Base-by-base conservation (phyloP, 495 filamentous ascomycete species). In the Annulohypoxylon bovei region DNA sequence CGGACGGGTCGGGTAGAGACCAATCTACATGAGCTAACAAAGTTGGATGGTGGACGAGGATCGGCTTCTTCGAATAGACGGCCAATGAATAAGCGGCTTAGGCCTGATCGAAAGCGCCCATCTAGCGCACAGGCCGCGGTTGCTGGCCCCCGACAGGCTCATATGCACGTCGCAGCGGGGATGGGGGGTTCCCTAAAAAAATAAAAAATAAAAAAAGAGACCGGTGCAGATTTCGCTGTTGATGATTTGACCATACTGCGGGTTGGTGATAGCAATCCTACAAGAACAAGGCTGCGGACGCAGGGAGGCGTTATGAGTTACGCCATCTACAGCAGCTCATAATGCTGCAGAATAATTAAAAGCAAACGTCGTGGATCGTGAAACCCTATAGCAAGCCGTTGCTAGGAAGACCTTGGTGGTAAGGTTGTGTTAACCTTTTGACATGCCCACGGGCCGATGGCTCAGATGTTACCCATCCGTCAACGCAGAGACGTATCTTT, bases 1-100 rank as follows among this genome's bases (percentile, higher is more conserved):
- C 65, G 70, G 70, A 62, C 70, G 70, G 69, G 58, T 72, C 69
- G 69, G 69, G 63, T 72, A 72, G 69, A 65, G 66, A 73, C 65
- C 65, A 72, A 68, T 72, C 65, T 72, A 68, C 61, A 53, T 16
- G 57, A 72, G 59, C 64, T 68, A 67, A 68, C 49, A 65, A 46
- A 30, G 64, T 68, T 68, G 60, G 63, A 68, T 44, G 63, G 60
- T 37, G 39, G 70, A 62, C 65, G 70, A 72, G 61, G 70, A 72
- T 72, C 70, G 65, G 59, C 64, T 71, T 64, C 23, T 55, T 65
- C 35, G 37, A 54, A 32, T 65, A 35, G 16, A 68, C 44, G 35
- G 68, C 71, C 67, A 71, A 74, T 71, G 52, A 67, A 63, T 25
- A 18, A 47, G 52, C 67, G 58, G 57, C 66, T 37, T 67, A 42